phyloP scores from a whole-genome alignment of 495 filamentous ascomycete genomes.

The Thozetella sp. region DNA sequence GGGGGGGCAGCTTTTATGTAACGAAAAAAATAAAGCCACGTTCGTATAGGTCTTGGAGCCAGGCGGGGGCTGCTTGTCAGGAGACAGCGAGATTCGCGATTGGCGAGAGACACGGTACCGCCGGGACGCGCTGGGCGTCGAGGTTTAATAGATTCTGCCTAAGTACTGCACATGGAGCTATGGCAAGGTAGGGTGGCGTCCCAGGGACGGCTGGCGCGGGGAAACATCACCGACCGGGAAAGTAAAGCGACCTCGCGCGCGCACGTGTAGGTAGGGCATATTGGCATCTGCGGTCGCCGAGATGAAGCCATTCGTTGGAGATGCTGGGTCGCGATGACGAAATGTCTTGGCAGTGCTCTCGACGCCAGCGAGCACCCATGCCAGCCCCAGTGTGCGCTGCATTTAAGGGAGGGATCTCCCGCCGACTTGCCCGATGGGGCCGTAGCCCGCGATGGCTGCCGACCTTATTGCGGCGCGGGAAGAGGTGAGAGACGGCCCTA shows the following conservation, averaged over 20 bases:
- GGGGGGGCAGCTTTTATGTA: background rate
- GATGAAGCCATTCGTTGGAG: background rate
- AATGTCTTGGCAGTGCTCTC: background rate
- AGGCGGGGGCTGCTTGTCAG: background rate
- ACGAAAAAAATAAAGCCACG: background rate
- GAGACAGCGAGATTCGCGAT: background rate
- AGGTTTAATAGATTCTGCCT: slow-evolving; percentile 2
- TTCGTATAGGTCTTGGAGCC: background rate
- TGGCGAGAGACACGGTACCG: background rate
- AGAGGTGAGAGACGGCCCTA: no score
- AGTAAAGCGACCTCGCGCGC: background rate
- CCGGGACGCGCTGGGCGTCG: background rate
- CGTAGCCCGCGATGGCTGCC: background rate
- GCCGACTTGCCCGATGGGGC: background rate
- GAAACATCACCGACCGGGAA: background rate
- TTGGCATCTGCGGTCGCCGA: background rate
- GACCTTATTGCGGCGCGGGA: no score
- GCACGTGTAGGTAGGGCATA: background rate
- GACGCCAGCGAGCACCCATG: no score
- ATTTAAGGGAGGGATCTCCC: background rate
- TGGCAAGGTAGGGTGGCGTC: no score
- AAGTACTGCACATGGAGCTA: background rate
- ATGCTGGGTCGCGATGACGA: background rate
- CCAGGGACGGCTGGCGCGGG: no score
- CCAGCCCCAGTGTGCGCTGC: background rate